These are phyloP conservation scores for Haplosporangium gracile DNA, from an alignment of 192 early-diverging fungal genomes.

Conservation along the genomic window DNA sequence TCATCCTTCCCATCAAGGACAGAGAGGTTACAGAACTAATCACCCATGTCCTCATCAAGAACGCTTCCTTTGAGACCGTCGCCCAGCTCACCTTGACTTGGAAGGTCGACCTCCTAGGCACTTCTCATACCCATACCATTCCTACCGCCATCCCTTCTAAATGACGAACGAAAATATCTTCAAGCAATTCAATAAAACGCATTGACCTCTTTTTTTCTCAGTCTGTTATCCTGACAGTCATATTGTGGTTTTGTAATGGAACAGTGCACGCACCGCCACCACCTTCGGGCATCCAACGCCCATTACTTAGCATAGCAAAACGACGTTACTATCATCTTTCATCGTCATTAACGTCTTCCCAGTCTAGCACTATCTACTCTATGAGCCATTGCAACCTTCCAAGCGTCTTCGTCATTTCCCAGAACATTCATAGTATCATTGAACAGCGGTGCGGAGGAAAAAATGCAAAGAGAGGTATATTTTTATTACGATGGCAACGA, in stretches of 20 bases:
- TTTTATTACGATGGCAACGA: neutral
- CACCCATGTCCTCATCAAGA: constrained; percentile 44
- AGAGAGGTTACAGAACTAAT: constrained; percentile 15
- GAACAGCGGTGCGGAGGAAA: too few species aligned
- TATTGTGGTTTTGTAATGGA: too few species aligned
- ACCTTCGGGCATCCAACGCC: too few species aligned
- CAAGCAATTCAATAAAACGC: neutral
- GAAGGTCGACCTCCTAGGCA: constrained; percentile 29
- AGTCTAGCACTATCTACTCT: too few species aligned
- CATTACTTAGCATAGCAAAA: too few species aligned
- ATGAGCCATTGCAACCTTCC: too few species aligned
- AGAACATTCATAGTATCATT: too few species aligned
- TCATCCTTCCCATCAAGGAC: constrained; percentile 43
- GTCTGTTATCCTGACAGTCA: neutral
- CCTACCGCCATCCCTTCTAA: neutral
- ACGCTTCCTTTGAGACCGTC: constrained; percentile 50
- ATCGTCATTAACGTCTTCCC: too few species aligned
- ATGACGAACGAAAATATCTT: neutral
- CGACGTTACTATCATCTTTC: too few species aligned
- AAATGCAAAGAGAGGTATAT: too few species aligned
- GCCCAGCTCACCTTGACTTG: constrained; percentile 42
- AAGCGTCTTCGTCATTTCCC: too few species aligned
- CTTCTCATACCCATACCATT: neutral
- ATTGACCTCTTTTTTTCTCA: neutral
- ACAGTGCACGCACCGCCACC: too few species aligned